Evolutionary conservation across 768 basidiomycete genomes (phyloP).

Genomic region (Dentipellis sp.): DNA sequence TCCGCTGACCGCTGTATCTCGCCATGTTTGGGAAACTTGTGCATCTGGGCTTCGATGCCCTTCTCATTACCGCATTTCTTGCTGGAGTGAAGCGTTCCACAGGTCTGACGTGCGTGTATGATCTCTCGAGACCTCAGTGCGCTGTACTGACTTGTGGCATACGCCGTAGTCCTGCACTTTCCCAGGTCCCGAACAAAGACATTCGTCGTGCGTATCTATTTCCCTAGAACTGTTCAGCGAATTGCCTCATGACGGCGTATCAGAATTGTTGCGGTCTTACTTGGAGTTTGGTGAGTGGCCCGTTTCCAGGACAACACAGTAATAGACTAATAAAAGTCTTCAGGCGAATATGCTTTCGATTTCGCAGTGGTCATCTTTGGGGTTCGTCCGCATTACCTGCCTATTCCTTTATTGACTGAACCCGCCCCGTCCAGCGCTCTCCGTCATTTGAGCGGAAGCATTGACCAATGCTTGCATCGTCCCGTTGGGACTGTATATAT

Average conservation of each 20-base stretch:
- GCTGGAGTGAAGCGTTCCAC: constrained; percentile 82
- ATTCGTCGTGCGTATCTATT: constrained; percentile 56
- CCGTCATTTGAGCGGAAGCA: constrained; percentile 59
- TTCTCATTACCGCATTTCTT: constrained; percentile 71
- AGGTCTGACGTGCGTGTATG: constrained; percentile 64
- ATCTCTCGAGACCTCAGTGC: not conserved
- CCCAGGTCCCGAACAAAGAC: constrained; percentile 81
- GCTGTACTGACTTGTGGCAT: not conserved
- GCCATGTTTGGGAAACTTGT: constrained; percentile 60
- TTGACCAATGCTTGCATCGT: constrained; percentile 7
- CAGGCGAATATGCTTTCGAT: constrained; percentile 82
- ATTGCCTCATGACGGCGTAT: not conserved
- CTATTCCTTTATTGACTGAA: constrained; percentile 8
- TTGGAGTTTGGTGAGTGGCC: constrained; percentile 63
- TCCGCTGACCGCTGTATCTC: no score
- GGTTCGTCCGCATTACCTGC: constrained; percentile 33
- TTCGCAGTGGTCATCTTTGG: constrained; percentile 80
- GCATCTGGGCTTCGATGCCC: constrained; percentile 67
- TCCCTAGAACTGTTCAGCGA: not conserved
- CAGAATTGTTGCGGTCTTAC: constrained; percentile 69
- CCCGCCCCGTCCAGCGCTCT: constrained; percentile 42
- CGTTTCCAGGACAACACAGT: not conserved
- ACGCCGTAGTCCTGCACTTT: constrained; percentile 54
- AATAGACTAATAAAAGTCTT: constrained; percentile 5
- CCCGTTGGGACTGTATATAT: no score